Conservation (phyloP, 1,284 basidiomycete genomes). For the Puccinia horiana region DNA sequence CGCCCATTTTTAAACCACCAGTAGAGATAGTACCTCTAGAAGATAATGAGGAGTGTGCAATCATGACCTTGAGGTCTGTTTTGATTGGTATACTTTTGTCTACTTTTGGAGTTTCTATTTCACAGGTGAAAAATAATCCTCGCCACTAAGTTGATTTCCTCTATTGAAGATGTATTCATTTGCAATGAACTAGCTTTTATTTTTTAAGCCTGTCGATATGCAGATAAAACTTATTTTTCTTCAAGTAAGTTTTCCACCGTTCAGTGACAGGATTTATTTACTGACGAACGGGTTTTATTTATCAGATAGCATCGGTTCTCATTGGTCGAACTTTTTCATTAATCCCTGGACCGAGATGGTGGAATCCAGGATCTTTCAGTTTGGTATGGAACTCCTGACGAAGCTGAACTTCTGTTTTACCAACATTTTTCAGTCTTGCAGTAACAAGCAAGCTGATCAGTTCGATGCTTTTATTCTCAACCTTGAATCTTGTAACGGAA, state of each 20-base stretch:
- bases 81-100: not conserved
- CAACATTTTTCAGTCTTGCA: too few relatives aligned
- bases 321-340: not conserved
- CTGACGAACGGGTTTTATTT: not conserved
- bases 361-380: constrained; percentile 35
- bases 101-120: not conserved
- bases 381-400: not conserved
- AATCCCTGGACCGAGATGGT: constrained; percentile 37
- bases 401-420: not conserved
- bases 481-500: too few relatives aligned
- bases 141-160: not conserved
- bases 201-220: constrained; percentile 32
- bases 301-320: constrained; percentile 15
- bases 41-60: not conserved
- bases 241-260: not conserved
- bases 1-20: not conserved
- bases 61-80: not conserved
- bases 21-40: not conserved
- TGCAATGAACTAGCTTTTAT: constrained; percentile 9
- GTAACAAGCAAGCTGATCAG: too few relatives aligned
- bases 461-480: too few relatives aligned
- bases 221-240: constrained; percentile 17
- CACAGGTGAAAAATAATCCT: not conserved
- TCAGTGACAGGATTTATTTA: not conserved
- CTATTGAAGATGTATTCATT: not conserved